Conservation (phyloP, 805 yeast species). For the Cyberlindnera galapagoensis region DNA sequence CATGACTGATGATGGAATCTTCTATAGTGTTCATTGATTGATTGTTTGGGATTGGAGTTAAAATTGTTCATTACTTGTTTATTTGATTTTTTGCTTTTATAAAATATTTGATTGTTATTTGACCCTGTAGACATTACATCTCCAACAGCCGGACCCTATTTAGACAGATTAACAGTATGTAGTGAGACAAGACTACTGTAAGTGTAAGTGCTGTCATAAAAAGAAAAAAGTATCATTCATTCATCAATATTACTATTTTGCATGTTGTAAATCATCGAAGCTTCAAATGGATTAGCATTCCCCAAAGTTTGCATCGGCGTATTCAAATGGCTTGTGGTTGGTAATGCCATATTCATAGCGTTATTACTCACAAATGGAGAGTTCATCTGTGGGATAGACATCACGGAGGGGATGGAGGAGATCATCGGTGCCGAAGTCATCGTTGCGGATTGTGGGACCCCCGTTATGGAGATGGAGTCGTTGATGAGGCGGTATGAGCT, state of each 20-base stretch:
- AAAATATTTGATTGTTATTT: too few relatives aligned
- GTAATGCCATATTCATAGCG: conserved; percentile 6
- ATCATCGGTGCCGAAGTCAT: conserved; percentile 15
- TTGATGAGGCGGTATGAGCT: conserved; percentile 40
- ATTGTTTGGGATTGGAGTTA: background rate
- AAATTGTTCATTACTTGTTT: background rate
- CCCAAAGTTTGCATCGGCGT: conserved; percentile 1
- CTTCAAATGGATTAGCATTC: conserved; percentile 22
- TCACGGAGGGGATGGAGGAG: conserved; percentile 24
- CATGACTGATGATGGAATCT: conserved; percentile 24
- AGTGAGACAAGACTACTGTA: too few relatives aligned
- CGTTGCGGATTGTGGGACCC: conserved; percentile 14
- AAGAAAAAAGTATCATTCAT: too few relatives aligned
- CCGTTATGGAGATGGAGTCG: conserved; percentile 13
- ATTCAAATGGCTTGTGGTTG: conserved; percentile 6
- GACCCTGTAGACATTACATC: too few relatives aligned
- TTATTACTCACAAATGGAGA: too few relatives aligned
- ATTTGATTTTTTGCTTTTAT: background rate
- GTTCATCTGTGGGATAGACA: conserved; percentile 25
- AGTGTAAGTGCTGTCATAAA: too few relatives aligned
- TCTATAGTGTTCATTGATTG: conserved; percentile 6
- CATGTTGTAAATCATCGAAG: conserved; percentile 15
- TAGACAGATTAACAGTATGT: too few relatives aligned
- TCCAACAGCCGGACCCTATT: too few relatives aligned
- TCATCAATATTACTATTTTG: conserved; percentile 4